Evolutionary conservation across 208 protist genomes (phyloP).

Genomic region (Leishmania amazonensis): DNA sequence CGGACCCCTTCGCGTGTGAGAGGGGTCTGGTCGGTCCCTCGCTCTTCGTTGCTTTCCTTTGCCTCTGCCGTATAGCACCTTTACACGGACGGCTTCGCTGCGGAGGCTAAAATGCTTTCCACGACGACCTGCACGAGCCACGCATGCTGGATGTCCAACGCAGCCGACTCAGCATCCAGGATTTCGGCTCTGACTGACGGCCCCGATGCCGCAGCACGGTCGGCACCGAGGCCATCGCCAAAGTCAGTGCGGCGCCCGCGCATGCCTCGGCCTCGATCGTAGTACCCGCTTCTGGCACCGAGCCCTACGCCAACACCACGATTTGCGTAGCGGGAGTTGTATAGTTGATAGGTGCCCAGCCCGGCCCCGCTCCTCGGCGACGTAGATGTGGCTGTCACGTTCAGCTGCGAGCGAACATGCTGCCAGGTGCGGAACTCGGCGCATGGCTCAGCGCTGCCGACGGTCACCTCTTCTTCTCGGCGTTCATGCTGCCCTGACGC

Average conservation of each 20-base stretch:
- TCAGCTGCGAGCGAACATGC: slow-evolving; percentile 26
- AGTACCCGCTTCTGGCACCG: slow-evolving; percentile 8
- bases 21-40: background rate
- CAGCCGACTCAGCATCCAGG: slow-evolving; percentile 5
- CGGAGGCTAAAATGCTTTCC: slow-evolving; percentile 24
- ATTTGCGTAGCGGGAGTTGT: slow-evolving; percentile 19
- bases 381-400: slow-evolving; percentile 2
- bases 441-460: slow-evolving; percentile 18
- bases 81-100: background rate
- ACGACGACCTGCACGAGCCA: slow-evolving; percentile 40
- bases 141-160: slow-evolving; percentile 27
- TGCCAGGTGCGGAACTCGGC: slow-evolving; percentile 27
- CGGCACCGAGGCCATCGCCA: slow-evolving; percentile 1
- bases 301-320: background rate
- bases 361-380: background rate
- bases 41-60: background rate
- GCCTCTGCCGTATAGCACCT: background rate
- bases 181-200: slow-evolving; percentile 21
- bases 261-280: slow-evolving; percentile 16
- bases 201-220: background rate
- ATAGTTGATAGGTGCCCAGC: slow-evolving; percentile 15
- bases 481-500: slow-evolving; percentile 15
- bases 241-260: slow-evolving; percentile 4
- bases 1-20: background rate
- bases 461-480: slow-evolving; percentile 1